Base-by-base conservation (phyloP, 345 rosid species). In the Arabidopsis suecica region DNA sequence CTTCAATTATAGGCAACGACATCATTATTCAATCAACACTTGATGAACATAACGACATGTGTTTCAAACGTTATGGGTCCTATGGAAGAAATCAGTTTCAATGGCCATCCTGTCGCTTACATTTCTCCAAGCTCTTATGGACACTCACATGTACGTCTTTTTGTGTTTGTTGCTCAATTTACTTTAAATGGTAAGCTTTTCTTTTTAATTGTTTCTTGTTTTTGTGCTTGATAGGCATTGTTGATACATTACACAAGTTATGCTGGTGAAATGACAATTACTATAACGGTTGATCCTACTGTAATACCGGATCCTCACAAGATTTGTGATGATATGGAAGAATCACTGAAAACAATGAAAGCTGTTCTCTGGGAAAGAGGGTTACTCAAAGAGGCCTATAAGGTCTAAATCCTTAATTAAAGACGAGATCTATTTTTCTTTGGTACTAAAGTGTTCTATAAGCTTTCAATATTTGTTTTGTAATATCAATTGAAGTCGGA, bases 171-270 rank as follows among this genome's bases (percentile, higher is more conserved):
- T 56, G 38, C n/a, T 5, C 5, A 23, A 9, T 36, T 59, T 10
- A 11, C 3, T 36, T 36, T n/a, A 7, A 37, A 38, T 3, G 37
- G 7, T 58, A 84, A 33, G 86, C 73, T 73, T 61, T 69, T 9
- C 38, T 36, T 36, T 36, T 36, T 36, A 8, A 36, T 36, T 36
- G 9, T 5, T 36, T 36, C 38, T 28, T 18, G 32, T 34, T 58
- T 45, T 5, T 14, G 0, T 68, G 40, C 56, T 54, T 38, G 41
- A 48, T 82, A 89, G 97, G 93, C 93, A 38, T 40, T 88, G 80
- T 84, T 89, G 20, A 30, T 86, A 5, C 94, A 91, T 79, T 89
- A 58, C 69, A 86, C 84, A 55, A 91, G 97, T 59, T 88, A 91
- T 65, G 76, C 59, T 14, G 72, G 85, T 3, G 10, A 38, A 7